These are phyloP conservation scores for Solanum etuberosum DNA, from an alignment of 257 asterid species.

Conservation along the genomic window DNA sequence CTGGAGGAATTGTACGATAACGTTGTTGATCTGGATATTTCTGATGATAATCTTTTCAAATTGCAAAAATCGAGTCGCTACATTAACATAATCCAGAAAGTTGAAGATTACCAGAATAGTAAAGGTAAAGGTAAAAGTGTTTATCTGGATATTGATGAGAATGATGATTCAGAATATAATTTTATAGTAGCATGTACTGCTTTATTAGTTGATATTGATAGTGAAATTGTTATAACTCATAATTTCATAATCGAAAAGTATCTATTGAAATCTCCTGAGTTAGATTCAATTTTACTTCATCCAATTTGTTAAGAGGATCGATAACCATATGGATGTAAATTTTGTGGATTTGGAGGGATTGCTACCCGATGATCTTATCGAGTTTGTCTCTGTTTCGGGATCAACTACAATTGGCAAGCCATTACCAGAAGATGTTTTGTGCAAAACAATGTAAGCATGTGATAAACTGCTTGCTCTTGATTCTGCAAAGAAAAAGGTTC, in stretches of 20 bases:
- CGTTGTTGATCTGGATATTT: too few relatives aligned
- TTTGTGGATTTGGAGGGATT: constrained; percentile 94
- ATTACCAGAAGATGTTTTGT: constrained; percentile 71
- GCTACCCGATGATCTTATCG: constrained; percentile 65
- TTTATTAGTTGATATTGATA: constrained; percentile 81
- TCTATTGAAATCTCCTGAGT: constrained; percentile 82
- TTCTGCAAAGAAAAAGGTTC: constrained; percentile 74
- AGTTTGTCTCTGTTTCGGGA: constrained; percentile 88
- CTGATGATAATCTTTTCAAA: constrained; percentile 62
- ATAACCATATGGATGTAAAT: constrained; percentile 77
- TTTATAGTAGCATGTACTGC: constrained; percentile 82
- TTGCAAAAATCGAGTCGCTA: constrained; percentile 69
- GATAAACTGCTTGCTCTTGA: constrained; percentile 38
- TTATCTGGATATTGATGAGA: constrained; percentile 52
- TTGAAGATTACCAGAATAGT: constrained; percentile 46
- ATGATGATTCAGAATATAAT: constrained; percentile 87
- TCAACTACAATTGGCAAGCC: constrained; percentile 56
- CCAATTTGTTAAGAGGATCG: constrained; percentile 85
- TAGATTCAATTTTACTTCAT: constrained; percentile 85
- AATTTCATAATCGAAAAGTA: constrained; percentile 90
- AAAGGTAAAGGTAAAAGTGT: constrained; percentile 21
- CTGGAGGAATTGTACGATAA: too few relatives aligned
- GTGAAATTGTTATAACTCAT: constrained; percentile 81
- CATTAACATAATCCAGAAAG: constrained; percentile 75
- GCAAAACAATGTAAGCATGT: constrained; percentile 29